Evolutionary conservation across 371 early-diverging fungal species (phyloP).

Genomic region (Choanephora cucurbitarum): DNA sequence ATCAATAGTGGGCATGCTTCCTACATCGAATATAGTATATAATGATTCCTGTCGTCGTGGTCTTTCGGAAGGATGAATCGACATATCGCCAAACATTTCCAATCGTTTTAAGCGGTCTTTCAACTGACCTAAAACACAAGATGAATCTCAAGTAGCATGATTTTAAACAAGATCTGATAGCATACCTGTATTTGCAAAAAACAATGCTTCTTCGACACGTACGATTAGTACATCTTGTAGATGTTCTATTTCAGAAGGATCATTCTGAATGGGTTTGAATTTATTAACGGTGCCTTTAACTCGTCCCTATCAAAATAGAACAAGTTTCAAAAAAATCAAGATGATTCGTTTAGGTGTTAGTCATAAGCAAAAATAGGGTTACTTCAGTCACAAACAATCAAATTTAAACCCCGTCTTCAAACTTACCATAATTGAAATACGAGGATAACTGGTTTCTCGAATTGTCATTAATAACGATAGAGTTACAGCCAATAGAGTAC

Average conservation of each 20-base stretch:
- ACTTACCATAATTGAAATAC: constrained; percentile 75
- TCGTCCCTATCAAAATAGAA: constrained; percentile 32
- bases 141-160: constrained; percentile 2
- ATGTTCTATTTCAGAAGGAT: constrained; percentile 67
- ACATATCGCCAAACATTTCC: constrained; percentile 87
- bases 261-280: constrained; percentile 62
- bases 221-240: constrained; percentile 85
- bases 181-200: constrained; percentile 89
- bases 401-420: constrained; percentile 23
- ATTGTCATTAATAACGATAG: constrained; percentile 87
- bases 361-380: constrained; percentile 5
- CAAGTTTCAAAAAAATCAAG: constrained; percentile 8
- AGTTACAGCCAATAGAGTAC: constrained; percentile 85
- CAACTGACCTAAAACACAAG: constrained; percentile 65
- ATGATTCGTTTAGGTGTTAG: constrained; percentile 6
- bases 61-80: constrained; percentile 87
- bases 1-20: constrained; percentile 84
- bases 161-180: neutral
- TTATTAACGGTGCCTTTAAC: constrained; percentile 48
- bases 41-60: constrained; percentile 68
- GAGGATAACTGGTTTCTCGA: constrained; percentile 85
- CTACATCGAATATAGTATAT: constrained; percentile 88
- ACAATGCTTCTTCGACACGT: constrained; percentile 87
- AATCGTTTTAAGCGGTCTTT: constrained; percentile 89
- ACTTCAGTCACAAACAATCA: constrained; percentile 9